phyloP scores from a whole-genome alignment of 768 basidiomycete species.

The Boletellus sp. region DNA sequence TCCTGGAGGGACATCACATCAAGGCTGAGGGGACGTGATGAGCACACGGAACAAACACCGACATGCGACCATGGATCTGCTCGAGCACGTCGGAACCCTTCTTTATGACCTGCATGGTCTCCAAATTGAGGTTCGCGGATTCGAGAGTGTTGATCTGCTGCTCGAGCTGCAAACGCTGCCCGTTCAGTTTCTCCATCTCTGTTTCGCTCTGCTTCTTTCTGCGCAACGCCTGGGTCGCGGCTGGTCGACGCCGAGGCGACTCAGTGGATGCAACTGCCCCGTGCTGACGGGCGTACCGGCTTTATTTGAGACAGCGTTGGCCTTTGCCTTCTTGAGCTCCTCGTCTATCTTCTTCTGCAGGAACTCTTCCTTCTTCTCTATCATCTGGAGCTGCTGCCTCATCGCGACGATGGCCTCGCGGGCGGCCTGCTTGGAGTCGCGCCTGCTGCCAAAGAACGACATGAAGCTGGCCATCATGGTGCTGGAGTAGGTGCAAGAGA shows the following conservation, averaged over 20 bases:
- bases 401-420: conserved; percentile 91
- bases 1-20: conserved; percentile 41
- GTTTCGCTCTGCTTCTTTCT: conserved; percentile 89
- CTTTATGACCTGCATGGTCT: conserved; percentile 98
- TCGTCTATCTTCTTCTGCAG: conserved; percentile 96
- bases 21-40: not conserved
- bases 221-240: conserved; percentile 83
- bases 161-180: conserved; percentile 87
- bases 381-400: conserved; percentile 91
- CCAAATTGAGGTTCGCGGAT: conserved; percentile 94
- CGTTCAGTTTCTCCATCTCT: conserved; percentile 82
- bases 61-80: conserved; percentile 88
- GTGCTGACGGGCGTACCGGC: conserved; percentile 54
- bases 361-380: conserved; percentile 99
- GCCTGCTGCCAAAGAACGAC: conserved; percentile 84
- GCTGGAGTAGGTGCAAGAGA: not conserved
- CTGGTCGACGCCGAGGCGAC: conserved; percentile 38
- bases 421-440: conserved; percentile 79
- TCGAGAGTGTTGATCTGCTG: conserved; percentile 96
- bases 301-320: conserved; percentile 93
- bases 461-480: conserved; percentile 73
- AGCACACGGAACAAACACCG: conserved; percentile 33
- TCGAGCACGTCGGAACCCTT: conserved; percentile 86
- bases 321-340: conserved; percentile 85
- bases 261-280: conserved; percentile 3